Evolutionary conservation across 2,329 filamentous ascomycete species (phyloP), one percentile per base, ranked within the genome.

Genomic region (Botrytis byssoidea): DNA sequence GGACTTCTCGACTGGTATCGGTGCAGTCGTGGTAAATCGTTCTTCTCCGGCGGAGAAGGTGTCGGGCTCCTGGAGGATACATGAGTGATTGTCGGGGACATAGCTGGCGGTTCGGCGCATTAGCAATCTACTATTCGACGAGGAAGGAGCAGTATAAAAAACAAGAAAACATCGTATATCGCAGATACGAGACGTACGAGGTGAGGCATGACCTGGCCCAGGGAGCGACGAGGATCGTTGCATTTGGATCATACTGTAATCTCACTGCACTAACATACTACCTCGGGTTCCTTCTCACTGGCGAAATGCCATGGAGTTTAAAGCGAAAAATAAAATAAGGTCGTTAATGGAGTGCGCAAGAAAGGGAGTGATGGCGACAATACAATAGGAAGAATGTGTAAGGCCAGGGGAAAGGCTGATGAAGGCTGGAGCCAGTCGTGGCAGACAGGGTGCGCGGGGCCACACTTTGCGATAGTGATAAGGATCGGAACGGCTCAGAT

Each of bases 1-100:
- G 88, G 88, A 81, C 87, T 89, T 79, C 85, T 84, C 72, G 89
- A 88, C 78, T 85, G 84, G 77, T 85, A 83, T 78, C 86, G 85
- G 80, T 85, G 85, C 74, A 86, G 82, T 79, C 84, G 84, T 70
- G 79, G 79, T 68, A 86, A 83, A 76, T 83, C 83, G 82, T 87
- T 83, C 78, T 84, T 83, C 75, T 87, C 86, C 78, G 86, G 84
- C 74, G 86, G 84, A 74, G 87, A 85, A 74, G 88, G 87, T 74
- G 85, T 88, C 77, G 88, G 86, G 78, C 86, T 86, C 81, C 85
- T 84, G 75, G 89, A 88, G 73, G 84, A 84, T 74, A 83, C 81
- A 77, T 86, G 84, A 73, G 86, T 85, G 75, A 84, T 82, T 78
- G 86, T 84, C 74, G 87, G 85, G 75, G 87, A 87, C 72, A 83